phyloP scores from a whole-genome alignment of 257 asterid species.

The Handroanthus guayacan region DNA sequence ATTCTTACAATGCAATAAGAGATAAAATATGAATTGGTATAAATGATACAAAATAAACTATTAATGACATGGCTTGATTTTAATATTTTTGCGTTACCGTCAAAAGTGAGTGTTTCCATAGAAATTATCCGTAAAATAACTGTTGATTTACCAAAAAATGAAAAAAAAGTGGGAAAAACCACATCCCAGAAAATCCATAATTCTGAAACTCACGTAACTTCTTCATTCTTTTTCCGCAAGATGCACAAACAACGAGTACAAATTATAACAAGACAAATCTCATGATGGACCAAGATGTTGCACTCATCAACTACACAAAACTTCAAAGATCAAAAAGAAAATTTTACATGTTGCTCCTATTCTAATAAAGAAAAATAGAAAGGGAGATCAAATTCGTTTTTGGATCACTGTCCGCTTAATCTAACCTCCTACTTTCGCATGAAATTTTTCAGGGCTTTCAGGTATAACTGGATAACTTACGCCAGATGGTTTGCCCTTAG shows the following conservation, averaged over 20 bases:
- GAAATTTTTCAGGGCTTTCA: background rate
- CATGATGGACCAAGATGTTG: background rate
- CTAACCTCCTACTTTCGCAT: background rate
- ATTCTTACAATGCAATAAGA: too few relatives aligned
- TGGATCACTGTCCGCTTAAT: background rate
- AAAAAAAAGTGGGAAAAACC: background rate
- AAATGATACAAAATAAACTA: too few relatives aligned
- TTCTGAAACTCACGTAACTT: background rate
- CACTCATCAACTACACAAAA: background rate
- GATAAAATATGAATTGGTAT: too few relatives aligned
- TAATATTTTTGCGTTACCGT: too few relatives aligned
- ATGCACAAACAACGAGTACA: too few relatives aligned
- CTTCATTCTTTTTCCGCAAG: too few relatives aligned
- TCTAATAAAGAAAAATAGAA: background rate
- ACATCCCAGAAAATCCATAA: slow-evolving; percentile 2
- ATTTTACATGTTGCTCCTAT: background rate
- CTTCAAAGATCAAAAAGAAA: background rate
- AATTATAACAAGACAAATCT: too few relatives aligned
- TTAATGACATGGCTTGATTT: too few relatives aligned
- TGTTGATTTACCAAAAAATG: too few relatives aligned
- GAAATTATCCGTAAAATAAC: too few relatives aligned
- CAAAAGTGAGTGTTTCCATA: too few relatives aligned
- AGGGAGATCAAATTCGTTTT: background rate
- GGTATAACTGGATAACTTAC: background rate
- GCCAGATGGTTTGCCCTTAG: slow-evolving; percentile 35